Evolutionary conservation across 164 flowering plant genomes (phyloP).

Genomic region (Litsea cubeba): DNA sequence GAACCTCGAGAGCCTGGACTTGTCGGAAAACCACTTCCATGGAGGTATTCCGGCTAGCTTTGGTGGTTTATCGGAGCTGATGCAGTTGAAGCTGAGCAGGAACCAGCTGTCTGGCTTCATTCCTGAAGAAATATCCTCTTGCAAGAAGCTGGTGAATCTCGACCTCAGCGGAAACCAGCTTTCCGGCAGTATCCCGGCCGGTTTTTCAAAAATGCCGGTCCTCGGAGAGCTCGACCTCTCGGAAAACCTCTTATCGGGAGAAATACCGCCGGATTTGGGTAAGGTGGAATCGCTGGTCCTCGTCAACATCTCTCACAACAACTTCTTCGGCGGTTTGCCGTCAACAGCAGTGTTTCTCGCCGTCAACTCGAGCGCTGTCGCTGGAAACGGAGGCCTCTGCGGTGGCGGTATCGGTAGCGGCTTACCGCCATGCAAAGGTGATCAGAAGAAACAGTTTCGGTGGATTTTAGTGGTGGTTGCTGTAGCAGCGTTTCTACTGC

Average conservation of each 20-base stretch:
- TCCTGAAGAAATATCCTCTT: conserved; percentile 50
- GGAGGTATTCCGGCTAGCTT: conserved; percentile 45
- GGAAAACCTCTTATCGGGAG: conserved; percentile 51
- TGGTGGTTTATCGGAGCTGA: conserved; percentile 45
- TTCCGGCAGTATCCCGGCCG: conserved; percentile 48
- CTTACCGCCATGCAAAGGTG: conserved; percentile 53
- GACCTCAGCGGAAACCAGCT: conserved; percentile 64
- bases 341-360: conserved; percentile 63
- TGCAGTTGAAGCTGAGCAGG: conserved; percentile 40
- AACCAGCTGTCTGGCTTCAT: conserved; percentile 61
- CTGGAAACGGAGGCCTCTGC: conserved; percentile 61
- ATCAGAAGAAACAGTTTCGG: conserved; percentile 22
- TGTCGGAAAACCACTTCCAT: conserved; percentile 58
- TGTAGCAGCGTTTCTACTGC: conserved; percentile 21
- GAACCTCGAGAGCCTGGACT: conserved; percentile 47
- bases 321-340: conserved; percentile 58
- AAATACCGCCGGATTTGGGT: conserved; percentile 53
- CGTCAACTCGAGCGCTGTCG: conserved; percentile 55
- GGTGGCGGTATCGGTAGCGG: conserved; percentile 39
- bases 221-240: conserved; percentile 68
- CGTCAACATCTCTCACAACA: conserved; percentile 70
- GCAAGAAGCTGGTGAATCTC: conserved; percentile 56
- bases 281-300: conserved; percentile 52
- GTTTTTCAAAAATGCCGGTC: conserved; percentile 53
- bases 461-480: conserved; percentile 36